phyloP scores from a whole-genome alignment of 768 basidiomycete species.

The Naganishia kalamii region DNA sequence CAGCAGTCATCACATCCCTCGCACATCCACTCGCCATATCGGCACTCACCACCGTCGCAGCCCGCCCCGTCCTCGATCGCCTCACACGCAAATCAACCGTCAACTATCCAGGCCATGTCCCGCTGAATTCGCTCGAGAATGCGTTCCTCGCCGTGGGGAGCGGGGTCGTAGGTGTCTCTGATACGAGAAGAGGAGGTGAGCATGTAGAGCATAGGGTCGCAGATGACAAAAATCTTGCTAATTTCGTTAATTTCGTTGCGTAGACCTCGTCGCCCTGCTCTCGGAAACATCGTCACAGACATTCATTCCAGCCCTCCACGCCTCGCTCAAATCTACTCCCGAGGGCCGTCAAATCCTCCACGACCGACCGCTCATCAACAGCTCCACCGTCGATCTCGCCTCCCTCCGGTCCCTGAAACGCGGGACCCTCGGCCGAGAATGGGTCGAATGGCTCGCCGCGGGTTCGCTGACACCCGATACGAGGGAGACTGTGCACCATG shows the following conservation, averaged over 20 bases:
- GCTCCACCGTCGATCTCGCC: slow-evolving; percentile 66
- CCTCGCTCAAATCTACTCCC: slow-evolving; percentile 65
- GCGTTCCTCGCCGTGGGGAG: slow-evolving; percentile 78
- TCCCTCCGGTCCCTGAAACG: slow-evolving; percentile 62
- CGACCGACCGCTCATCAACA: slow-evolving; percentile 74
- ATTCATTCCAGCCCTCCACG: slow-evolving; percentile 67
- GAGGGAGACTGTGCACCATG: slow-evolving; percentile 83
- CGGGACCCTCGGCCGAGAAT: slow-evolving; percentile 77
- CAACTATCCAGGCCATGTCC: slow-evolving; percentile 51
- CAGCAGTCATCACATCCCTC: background rate
- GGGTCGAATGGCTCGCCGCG: slow-evolving; percentile 79
- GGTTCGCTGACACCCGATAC: slow-evolving; percentile 91
- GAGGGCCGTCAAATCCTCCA: slow-evolving; percentile 81
- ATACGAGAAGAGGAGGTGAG: slow-evolving; percentile 80
- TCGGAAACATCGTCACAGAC: slow-evolving; percentile 86
- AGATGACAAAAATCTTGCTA: background rate
- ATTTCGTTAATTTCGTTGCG: slow-evolving; percentile 15
- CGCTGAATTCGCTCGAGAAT: slow-evolving; percentile 73
- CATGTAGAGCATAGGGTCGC: background rate
- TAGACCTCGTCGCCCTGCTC: slow-evolving; percentile 91
- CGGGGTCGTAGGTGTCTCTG: slow-evolving; percentile 68
- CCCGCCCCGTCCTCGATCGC: background rate
- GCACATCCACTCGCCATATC: background rate
- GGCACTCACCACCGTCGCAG: background rate
- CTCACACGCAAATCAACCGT: slow-evolving; percentile 12